Base-by-base conservation (phyloP, 2,329 filamentous ascomycete species). In the Mollisiaceae sp. region DNA sequence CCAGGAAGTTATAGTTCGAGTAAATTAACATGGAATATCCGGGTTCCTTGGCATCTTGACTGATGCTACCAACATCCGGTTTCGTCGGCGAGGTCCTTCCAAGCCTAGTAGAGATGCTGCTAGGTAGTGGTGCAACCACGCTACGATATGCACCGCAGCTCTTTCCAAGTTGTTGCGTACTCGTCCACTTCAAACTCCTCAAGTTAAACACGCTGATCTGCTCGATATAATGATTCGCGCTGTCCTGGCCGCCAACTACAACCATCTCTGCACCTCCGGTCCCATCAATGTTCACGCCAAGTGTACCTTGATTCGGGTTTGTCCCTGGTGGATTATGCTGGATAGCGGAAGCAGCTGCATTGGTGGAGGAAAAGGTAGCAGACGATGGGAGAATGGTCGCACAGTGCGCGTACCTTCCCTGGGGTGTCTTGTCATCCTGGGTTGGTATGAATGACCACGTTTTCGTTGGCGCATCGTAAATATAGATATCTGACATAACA, bases 141-240 rank as follows among this genome's bases (percentile, higher is more conserved):
- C 94, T 97, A 69, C 95, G 89, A 78, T 99, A 99, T 1, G 95
- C 95, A 68, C 95, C 95, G 76, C 95, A 99, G 74, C 93, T 97
- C 78, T 94, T 92, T 59, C 93, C 94, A 55, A 98, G 83, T 0
- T 89, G 84, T 69, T 92, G 92, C 1, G 93, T 97, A 20, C 91
- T 92, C 1, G 93, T 97, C 95, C 95, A 99, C 79, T 95, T 97
- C 66, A 98, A 81, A 76, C 93, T 97, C 58, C 95, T 88, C 32
- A 99, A 82, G 74, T 99, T 99, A 82, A 99, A 99, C 2, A 99
- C 93, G 76, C 93, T 98, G 69, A 99, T 96, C 78, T 99, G 93
- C 78, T 99, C 94, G 71, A 99, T 99, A 76, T 99, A 99, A 77
- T 97, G 94, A 77, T 99, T 99, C n/a, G 91, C 90, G 62, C 92